Percentiles rank a stretch among this genome's conserved stretches.
phyloP scores from a whole-genome alignment of 1,139 yeast genomes.

The Geotrichum aggregatum region DNA sequence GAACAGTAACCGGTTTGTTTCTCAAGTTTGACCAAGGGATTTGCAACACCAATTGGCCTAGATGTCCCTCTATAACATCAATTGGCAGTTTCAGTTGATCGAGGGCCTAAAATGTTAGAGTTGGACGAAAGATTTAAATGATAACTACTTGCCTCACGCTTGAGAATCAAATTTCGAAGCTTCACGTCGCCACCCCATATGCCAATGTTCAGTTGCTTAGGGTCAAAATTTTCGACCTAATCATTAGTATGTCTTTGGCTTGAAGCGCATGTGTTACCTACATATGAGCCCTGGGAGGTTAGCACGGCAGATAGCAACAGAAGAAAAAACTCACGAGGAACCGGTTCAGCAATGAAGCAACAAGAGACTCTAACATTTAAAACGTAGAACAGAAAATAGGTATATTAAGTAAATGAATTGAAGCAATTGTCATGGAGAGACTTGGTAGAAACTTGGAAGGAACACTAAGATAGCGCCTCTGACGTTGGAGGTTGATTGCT shows the following conservation, averaged over 20 bases:
- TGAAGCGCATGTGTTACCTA: neutral
- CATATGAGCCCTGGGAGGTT: slow-evolving; percentile 16
- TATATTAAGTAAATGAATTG: neutral
- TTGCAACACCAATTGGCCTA: slow-evolving; percentile 82
- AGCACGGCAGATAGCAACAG: slow-evolving; percentile 4
- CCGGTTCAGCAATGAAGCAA: slow-evolving; percentile 24
- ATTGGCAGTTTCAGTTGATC: slow-evolving; percentile 82
- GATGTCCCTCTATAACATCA: slow-evolving; percentile 81
- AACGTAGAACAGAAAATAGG: neutral
- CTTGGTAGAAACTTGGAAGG: neutral
- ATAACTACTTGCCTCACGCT: slow-evolving; percentile 52
- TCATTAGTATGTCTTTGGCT: slow-evolving; percentile 5
- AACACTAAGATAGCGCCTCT: neutral
- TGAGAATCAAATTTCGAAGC: slow-evolving; percentile 66
- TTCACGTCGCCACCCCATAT: slow-evolving; percentile 98
- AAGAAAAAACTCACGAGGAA: slow-evolving; percentile 21
- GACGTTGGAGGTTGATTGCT: neutral
- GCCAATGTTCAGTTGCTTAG: slow-evolving; percentile 91
- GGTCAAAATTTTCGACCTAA: slow-evolving; percentile 91
- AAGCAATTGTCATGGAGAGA: neutral
- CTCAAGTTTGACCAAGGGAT: slow-evolving; percentile 96
- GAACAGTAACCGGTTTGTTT: slow-evolving; percentile 83
- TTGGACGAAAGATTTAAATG: too few relatives aligned
- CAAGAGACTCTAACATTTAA: slow-evolving; percentile 24
- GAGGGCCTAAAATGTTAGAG: slow-evolving; percentile 48